Percentiles rank a stretch among this genome's conserved stretches.
phyloP scores from a whole-genome alignment of 2,329 filamentous ascomycete genomes.

The Monilinia vaccinii-corymbosi region DNA sequence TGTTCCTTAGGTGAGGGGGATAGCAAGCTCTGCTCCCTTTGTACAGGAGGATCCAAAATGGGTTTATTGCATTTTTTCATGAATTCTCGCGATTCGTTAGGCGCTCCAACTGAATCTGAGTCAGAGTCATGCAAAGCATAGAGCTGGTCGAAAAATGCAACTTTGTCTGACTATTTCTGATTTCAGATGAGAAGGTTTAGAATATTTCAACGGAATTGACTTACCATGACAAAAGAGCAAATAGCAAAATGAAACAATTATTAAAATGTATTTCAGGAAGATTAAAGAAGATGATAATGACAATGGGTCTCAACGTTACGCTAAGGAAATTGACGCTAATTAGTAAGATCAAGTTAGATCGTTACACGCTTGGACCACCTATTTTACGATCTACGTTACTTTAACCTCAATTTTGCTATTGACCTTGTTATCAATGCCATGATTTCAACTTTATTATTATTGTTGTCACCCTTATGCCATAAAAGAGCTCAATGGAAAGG shows the following conservation, averaged over 20 bases:
- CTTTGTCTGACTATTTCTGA: constrained; percentile 6
- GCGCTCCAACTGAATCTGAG: constrained; percentile 16
- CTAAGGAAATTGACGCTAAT: too few species aligned
- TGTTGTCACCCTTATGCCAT: too few species aligned
- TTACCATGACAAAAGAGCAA: not conserved
- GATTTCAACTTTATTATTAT: too few species aligned
- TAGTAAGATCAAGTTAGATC: too few species aligned
- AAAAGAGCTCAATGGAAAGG: too few species aligned
- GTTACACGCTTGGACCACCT: too few species aligned
- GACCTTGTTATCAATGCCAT: too few species aligned
- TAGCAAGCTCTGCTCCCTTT: constrained; percentile 11
- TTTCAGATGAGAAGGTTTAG: not conserved
- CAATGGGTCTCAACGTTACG: too few species aligned
- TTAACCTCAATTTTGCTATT: too few species aligned
- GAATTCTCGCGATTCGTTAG: constrained; percentile 15
- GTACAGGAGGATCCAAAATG: constrained; percentile 30
- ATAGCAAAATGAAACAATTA: not conserved
- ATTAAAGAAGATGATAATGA: too few species aligned
- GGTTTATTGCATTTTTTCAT: constrained; percentile 9
- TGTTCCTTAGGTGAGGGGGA: constrained; percentile 30
- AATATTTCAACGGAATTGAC: not conserved
- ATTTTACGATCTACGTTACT: too few species aligned
- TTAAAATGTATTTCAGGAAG: not conserved
- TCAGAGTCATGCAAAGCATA: constrained; percentile 22
- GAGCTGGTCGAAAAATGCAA: constrained; percentile 15